Percentiles rank a stretch among this genome's conserved stretches.
Evolutionary conservation across 2,329 filamentous ascomycete genomes (phyloP).

Genomic region (Aspergillus transmontanensis): DNA sequence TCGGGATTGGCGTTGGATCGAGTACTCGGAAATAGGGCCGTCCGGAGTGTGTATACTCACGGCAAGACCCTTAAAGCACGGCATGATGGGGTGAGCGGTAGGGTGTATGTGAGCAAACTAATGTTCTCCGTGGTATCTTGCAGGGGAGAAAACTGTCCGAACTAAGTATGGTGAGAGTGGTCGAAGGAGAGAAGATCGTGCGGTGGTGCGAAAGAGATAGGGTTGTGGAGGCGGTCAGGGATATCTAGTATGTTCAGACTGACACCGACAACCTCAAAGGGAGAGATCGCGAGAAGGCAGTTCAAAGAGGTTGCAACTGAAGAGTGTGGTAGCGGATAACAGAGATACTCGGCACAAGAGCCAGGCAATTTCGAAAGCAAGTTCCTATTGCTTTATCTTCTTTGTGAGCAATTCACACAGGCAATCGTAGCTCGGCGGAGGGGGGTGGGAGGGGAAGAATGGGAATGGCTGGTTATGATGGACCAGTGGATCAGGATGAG

Average conservation of each 20-base stretch:
- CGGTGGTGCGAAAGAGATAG: constrained; percentile 14
- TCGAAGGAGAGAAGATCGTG: constrained; percentile 7
- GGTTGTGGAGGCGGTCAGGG: constrained; percentile 32
- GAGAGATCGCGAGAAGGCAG: constrained; percentile 1
- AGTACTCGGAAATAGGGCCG: constrained; percentile 84
- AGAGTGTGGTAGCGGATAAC: neutral
- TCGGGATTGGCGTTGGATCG: constrained; percentile 90
- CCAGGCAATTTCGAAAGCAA: neutral
- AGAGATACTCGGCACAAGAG: neutral
- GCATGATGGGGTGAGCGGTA: constrained; percentile 58
- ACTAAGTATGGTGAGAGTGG: neutral
- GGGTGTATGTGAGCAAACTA: neutral
- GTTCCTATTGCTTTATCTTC: neutral
- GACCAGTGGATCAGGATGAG: neutral
- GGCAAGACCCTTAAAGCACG: constrained; percentile 98
- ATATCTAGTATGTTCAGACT: constrained; percentile 15
- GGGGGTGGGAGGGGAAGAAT: constrained; percentile 1
- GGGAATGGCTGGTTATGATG: neutral
- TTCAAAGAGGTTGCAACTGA: neutral
- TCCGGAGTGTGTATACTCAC: constrained; percentile 89
- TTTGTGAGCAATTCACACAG: constrained; percentile 1
- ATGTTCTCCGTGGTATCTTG: constrained; percentile 10
- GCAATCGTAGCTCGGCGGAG: neutral
- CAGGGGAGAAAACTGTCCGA: constrained; percentile 2
- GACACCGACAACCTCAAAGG: constrained; percentile 8